Evolutionary conservation across 1,284 basidiomycete species (phyloP).

Genomic region (Tylopilus sp.): DNA sequence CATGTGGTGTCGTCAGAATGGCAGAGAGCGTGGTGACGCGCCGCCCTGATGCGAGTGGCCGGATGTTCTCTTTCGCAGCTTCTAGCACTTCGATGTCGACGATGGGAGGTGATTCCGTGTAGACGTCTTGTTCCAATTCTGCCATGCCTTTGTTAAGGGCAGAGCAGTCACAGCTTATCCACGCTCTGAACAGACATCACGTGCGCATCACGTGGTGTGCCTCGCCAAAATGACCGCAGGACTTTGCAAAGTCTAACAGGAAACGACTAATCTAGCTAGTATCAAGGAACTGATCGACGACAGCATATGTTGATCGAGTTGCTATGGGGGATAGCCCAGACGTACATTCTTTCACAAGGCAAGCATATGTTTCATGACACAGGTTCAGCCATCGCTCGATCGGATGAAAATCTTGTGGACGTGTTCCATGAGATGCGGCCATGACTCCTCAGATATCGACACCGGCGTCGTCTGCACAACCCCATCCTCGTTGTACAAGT

Average conservation of each 20-base stretch:
- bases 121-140: constrained; percentile 26
- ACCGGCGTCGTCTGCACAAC: constrained; percentile 3
- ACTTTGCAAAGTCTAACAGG: constrained; percentile 5
- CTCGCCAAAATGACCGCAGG: too few species aligned
- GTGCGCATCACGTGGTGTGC: constrained; percentile 18
- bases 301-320: too few species aligned
- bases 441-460: constrained; percentile 8
- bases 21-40: constrained; percentile 70
- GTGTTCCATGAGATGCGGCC: constrained; percentile 8
- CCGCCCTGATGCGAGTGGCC: constrained; percentile 69
- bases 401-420: constrained; percentile 12
- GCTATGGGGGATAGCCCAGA: neutral
- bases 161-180: neutral
- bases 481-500: constrained; percentile 10
- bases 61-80: constrained; percentile 79
- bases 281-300: constrained; percentile 7
- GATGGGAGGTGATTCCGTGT: constrained; percentile 32
- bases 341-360: too few species aligned
- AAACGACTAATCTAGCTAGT: constrained; percentile 5
- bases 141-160: constrained; percentile 13
- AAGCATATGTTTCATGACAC: too few species aligned
- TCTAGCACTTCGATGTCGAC: constrained; percentile 79
- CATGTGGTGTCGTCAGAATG: constrained; percentile 69
- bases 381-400: too few species aligned
- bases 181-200: constrained; percentile 27